Conservation (phyloP, 2,329 filamentous ascomycete genomes). For the Aspergillus pseudoviridinutans region DNA sequence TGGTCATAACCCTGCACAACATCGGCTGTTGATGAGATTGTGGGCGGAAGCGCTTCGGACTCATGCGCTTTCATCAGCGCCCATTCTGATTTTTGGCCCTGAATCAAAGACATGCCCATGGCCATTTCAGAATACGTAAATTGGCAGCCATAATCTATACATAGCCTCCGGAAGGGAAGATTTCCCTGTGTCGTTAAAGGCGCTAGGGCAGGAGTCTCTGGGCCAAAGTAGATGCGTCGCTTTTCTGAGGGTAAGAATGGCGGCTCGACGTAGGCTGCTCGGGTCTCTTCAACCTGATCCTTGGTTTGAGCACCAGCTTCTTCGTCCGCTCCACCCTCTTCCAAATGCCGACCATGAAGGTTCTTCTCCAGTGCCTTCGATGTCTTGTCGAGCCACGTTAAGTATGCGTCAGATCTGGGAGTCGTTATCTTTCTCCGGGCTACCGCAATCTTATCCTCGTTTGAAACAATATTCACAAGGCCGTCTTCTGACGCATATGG, state of each 20-base stretch:
- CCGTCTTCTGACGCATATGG: slow-evolving; percentile 50
- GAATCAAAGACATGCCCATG: slow-evolving; percentile 81
- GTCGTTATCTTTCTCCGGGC: slow-evolving; percentile 68
- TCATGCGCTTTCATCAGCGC: slow-evolving; percentile 89
- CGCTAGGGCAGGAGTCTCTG: slow-evolving; percentile 88
- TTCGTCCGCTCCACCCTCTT: slow-evolving; percentile 30
- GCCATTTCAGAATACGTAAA: slow-evolving; percentile 99
- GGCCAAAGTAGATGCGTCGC: slow-evolving; percentile 85
- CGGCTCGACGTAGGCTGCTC: slow-evolving; percentile 78
- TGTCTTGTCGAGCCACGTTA: slow-evolving; percentile 71
- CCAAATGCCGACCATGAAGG: slow-evolving; percentile 43
- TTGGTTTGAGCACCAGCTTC: slow-evolving; percentile 31
- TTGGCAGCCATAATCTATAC: slow-evolving; percentile 82
- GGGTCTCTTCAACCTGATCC: slow-evolving; percentile 59
- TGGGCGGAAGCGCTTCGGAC: slow-evolving; percentile 71
- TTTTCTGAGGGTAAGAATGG: slow-evolving; percentile 92
- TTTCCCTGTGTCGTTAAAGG: slow-evolving; percentile 97
- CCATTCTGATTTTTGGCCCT: slow-evolving; percentile 91
- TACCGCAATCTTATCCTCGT: slow-evolving; percentile 68
- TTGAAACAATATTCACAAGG: slow-evolving; percentile 70
- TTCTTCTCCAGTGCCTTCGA: slow-evolving; percentile 47
- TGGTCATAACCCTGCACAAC: slow-evolving; percentile 77
- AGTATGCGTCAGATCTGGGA: slow-evolving; percentile 70
- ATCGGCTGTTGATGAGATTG: slow-evolving; percentile 51
- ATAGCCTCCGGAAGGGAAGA: slow-evolving; percentile 86